phyloP scores from a whole-genome alignment of 2,329 filamentous ascomycete genomes.

The Aspergillus terreus region DNA sequence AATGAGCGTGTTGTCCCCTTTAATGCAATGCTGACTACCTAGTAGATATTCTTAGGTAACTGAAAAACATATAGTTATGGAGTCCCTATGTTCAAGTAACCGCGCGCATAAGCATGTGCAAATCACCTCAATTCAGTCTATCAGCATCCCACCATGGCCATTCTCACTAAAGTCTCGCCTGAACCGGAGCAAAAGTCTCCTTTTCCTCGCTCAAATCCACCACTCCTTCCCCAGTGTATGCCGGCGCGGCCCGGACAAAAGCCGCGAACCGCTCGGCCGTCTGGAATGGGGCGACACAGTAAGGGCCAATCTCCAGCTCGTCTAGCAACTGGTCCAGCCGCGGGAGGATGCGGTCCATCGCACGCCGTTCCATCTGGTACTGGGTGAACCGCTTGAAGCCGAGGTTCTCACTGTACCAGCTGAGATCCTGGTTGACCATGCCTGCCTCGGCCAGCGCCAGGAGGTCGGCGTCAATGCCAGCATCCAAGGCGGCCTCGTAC shows the following conservation, averaged over 20 bases:
- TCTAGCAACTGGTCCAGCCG: background rate
- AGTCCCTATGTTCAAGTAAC: no score
- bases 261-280: background rate
- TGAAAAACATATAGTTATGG: no score
- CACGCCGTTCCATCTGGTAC: slow-evolving; percentile 9
- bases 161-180: background rate
- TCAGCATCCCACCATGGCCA: no score
- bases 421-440: slow-evolving; percentile 9
- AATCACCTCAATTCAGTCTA: no score
- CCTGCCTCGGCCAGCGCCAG: slow-evolving; percentile 13
- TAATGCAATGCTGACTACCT: no score
- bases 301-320: background rate
- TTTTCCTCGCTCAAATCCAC: background rate
- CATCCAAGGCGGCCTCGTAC: slow-evolving; percentile 16
- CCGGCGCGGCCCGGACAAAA: background rate
- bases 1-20: no score
- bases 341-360: background rate
- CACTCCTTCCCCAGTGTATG: background rate
- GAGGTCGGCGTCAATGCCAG: slow-evolving; percentile 7
- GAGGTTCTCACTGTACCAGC: slow-evolving; percentile 16
- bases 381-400: slow-evolving; percentile 5
- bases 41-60: no score
- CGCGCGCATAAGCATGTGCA: no score
- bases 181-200: background rate
- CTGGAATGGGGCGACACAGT: background rate